Conservation (phyloP, 1,284 basidiomycete genomes). For the Heterobasidion irregulare region DNA sequence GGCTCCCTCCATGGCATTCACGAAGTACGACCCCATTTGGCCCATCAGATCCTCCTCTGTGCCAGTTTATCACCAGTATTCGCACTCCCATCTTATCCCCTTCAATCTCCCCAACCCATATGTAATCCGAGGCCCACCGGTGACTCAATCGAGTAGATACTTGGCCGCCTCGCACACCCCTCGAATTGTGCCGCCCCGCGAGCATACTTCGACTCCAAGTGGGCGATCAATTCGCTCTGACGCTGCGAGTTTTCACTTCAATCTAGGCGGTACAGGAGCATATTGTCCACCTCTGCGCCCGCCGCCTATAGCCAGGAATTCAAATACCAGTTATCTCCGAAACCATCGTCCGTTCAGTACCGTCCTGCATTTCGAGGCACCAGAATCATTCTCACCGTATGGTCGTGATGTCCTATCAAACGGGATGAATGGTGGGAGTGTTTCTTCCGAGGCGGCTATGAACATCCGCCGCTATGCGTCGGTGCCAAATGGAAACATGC, state of each 20-base stretch:
- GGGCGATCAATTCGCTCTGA: constrained; percentile 18
- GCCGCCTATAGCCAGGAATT: constrained; percentile 2
- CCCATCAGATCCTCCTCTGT: neutral
- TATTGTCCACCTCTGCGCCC: constrained; percentile 6
- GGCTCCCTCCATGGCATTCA: too few relatives aligned
- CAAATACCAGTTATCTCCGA: neutral
- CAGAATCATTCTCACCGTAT: too few relatives aligned
- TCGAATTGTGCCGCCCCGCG: constrained; percentile 6
- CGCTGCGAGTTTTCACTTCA: constrained; percentile 19
- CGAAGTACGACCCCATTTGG: neutral
- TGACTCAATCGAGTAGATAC: neutral
- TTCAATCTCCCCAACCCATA: neutral
- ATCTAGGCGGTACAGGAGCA: constrained; percentile 1
- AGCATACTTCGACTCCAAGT: constrained; percentile 12
- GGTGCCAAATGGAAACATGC: neutral
- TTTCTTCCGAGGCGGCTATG: neutral
- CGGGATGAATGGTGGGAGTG: neutral
- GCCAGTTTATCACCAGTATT: neutral
- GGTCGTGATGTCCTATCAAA: neutral
- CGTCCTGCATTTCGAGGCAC: neutral
- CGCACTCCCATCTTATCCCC: neutral
- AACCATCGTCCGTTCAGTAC: neutral
- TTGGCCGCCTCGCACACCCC: neutral
- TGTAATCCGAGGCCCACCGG: neutral
- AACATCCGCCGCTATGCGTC: neutral